phyloP scores from a whole-genome alignment of 2,329 filamentous ascomycete species.

The Grosmannia serpens region DNA sequence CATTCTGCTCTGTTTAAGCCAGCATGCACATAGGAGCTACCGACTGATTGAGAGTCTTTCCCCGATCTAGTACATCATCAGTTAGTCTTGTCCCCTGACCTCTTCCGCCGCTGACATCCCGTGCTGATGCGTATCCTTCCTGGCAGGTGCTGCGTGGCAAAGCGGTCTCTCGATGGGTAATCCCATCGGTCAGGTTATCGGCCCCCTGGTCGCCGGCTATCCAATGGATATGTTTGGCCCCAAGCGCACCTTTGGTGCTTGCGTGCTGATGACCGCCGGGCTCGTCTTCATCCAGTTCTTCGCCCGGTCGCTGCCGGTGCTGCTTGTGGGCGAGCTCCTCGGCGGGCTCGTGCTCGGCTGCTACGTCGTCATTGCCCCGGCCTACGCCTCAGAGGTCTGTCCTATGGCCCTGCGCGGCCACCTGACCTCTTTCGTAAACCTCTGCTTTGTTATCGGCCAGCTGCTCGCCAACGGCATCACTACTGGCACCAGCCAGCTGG shows the following conservation, averaged over 20 bases:
- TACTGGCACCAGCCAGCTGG: constrained; percentile 26
- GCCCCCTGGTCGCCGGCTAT: constrained; percentile 37
- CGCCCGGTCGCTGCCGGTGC: constrained; percentile 38
- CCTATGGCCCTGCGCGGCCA: constrained; percentile 45
- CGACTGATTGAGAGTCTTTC: not conserved
- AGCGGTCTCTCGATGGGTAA: constrained; percentile 39
- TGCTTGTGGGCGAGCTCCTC: constrained; percentile 51
- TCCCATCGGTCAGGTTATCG: constrained; percentile 44
- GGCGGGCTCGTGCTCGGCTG: constrained; percentile 50
- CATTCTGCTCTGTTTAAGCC: not conserved
- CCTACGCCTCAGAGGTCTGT: constrained; percentile 51
- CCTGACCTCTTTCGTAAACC: constrained; percentile 47
- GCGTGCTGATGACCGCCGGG: constrained; percentile 29
- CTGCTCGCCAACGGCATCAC: constrained; percentile 40
- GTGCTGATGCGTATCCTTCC: not conserved
- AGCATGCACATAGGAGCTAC: not conserved
- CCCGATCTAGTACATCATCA: not conserved
- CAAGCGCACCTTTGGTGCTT: constrained; percentile 31
- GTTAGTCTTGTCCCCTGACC: constrained; percentile 1
- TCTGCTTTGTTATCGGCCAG: constrained; percentile 53
- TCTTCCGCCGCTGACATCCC: not conserved
- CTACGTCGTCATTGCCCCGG: constrained; percentile 46
- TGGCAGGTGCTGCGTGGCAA: constrained; percentile 29
- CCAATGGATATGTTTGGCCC: constrained; percentile 34
- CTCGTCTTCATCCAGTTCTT: constrained; percentile 55